A percentile compares a stretch with the other conserved stretches of the same genome.
These are phyloP conservation scores for Talaromyces sp. DNA, from an alignment of 2,329 filamentous ascomycete species.

Conservation along the genomic window DNA sequence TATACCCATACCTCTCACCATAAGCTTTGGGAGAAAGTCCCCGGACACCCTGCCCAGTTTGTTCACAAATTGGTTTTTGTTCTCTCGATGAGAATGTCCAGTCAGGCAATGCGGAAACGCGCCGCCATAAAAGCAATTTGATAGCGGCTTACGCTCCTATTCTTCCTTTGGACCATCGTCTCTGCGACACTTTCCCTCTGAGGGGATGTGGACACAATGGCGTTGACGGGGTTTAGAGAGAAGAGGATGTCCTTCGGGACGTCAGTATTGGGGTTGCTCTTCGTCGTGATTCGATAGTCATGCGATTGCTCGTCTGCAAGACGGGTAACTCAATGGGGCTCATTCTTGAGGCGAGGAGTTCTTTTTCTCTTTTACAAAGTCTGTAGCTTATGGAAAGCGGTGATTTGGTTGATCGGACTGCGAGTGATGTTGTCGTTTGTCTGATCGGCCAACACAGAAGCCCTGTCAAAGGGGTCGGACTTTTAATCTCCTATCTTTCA, in stretches of 20 bases:
- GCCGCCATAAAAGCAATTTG: slow-evolving; percentile 96
- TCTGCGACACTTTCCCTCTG: slow-evolving; percentile 31
- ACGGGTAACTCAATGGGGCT: slow-evolving; percentile 99
- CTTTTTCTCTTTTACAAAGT: slow-evolving; percentile 41
- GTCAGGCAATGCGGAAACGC: slow-evolving; percentile 82
- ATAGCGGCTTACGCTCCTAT: slow-evolving; percentile 73
- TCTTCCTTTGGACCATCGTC: slow-evolving; percentile 36
- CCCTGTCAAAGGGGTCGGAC: slow-evolving; percentile 68
- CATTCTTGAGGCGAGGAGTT: slow-evolving; percentile 99
- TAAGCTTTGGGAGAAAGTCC: slow-evolving; percentile 99
- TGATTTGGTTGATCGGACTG: slow-evolving; percentile 22
- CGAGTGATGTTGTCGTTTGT: slow-evolving; percentile 16
- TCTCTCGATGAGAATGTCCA: slow-evolving; percentile 13
- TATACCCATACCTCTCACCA: slow-evolving; percentile 33
- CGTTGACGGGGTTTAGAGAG: slow-evolving; percentile 29
- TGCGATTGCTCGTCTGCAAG: slow-evolving; percentile 76
- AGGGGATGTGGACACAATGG: slow-evolving; percentile 33
- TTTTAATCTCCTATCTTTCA: slow-evolving; percentile 26
- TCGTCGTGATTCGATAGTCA: slow-evolving; percentile 96
- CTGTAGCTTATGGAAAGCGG: slow-evolving; percentile 57
- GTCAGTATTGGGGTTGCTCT: slow-evolving; percentile 55
- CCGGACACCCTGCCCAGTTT: slow-evolving; percentile 71
- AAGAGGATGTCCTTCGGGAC: slow-evolving; percentile 30
- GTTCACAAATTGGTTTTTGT: slow-evolving; percentile 26
- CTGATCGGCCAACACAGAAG: slow-evolving; percentile 46